Conservation (phyloP, 805 yeast species). For the Starmerella cellae region DNA sequence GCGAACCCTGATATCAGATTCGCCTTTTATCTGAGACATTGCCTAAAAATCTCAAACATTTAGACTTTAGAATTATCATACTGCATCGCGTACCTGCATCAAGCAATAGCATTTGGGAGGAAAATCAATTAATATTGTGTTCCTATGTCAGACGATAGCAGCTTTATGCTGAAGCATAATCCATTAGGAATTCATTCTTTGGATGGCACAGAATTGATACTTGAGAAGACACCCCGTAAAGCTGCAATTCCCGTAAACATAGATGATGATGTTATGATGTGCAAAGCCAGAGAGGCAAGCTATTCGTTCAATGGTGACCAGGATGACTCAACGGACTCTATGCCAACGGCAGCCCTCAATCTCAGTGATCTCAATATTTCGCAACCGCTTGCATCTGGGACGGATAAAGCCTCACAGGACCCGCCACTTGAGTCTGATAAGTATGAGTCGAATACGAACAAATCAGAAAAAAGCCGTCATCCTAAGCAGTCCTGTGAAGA, state of each 20-base stretch:
- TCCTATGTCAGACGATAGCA: background rate
- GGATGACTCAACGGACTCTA: constrained; percentile 1
- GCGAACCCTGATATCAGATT: too few species aligned
- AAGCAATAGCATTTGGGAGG: too few species aligned
- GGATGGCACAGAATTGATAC: constrained; percentile 27
- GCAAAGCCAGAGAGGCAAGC: constrained; percentile 6
- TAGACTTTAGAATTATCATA: too few species aligned
- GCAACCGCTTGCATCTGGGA: background rate
- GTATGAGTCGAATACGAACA: too few species aligned
- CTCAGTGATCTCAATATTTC: constrained; percentile 1
- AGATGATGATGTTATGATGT: background rate
- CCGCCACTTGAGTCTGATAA: too few species aligned
- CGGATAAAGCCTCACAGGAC: background rate
- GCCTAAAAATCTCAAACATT: too few species aligned
- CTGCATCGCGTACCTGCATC: too few species aligned
- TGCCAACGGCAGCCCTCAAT: constrained; percentile 7
- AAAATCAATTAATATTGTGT: too few species aligned
- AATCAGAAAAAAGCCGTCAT: too few species aligned
- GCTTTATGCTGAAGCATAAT: constrained; percentile 22
- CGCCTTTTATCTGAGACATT: too few species aligned
- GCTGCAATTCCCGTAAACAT: background rate
- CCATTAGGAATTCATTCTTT: constrained; percentile 26
- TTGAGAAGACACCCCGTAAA: constrained; percentile 13
- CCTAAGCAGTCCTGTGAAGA: too few species aligned
- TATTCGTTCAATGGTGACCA: constrained; percentile 1